phyloP scores from a whole-genome alignment of 345 rosid genomes.

The Carallia brachiata region DNA sequence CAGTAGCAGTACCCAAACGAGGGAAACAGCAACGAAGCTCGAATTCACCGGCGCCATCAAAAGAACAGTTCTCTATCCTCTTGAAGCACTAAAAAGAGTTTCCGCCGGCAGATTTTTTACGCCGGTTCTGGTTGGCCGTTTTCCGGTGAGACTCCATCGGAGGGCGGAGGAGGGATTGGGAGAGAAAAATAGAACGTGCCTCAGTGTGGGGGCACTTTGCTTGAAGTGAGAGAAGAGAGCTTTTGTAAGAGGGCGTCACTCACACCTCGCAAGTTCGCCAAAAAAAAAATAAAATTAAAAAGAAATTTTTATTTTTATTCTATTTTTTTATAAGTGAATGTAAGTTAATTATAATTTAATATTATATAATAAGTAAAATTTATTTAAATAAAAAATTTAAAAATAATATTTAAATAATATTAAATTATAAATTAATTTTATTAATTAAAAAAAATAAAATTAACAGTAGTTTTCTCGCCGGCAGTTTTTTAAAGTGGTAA shows the following conservation, averaged over 20 bases:
- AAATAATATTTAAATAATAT: no score
- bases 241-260: background rate
- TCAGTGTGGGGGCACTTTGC: no score
- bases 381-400: no score
- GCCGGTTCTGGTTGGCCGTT: conserved; percentile 22
- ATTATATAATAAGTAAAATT: no score
- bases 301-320: background rate
- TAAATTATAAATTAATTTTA: background rate
- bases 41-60: no score
- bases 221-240: background rate
- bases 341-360: no score
- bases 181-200: background rate
- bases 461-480: conserved; percentile 8
- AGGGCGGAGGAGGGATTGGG: background rate
- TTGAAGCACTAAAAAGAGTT: no score
- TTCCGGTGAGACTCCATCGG: conserved; percentile 46
- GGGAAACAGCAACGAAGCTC: conserved; percentile 23
- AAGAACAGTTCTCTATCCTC: no score
- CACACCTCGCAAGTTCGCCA: conserved; percentile 12
- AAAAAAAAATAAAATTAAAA: conserved; percentile 2
- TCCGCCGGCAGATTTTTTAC: background rate
- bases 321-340: background rate
- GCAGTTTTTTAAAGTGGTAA: conserved; percentile 6
- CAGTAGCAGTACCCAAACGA: conserved; percentile 26
- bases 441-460: background rate